phyloP scores from a whole-genome alignment of 208 protist species.

The Balamuthia mandrillaris region DNA sequence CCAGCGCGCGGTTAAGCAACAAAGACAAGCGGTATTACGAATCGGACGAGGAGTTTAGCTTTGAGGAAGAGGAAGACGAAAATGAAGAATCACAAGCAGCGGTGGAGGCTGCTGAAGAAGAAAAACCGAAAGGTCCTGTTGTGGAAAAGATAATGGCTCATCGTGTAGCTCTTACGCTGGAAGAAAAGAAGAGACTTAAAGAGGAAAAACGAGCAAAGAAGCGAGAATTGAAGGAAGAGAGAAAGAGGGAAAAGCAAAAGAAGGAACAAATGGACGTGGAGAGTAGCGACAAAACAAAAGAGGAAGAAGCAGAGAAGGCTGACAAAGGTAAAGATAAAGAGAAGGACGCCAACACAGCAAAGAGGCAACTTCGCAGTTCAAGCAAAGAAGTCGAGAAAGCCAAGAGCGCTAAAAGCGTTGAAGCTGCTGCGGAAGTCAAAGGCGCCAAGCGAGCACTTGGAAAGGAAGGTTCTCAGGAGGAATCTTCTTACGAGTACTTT shows the following conservation, averaged over 20 bases:
- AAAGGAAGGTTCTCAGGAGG: no score
- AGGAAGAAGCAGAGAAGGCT: background rate
- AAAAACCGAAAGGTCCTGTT: background rate
- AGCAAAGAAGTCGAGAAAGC: background rate
- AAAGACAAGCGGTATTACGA: background rate
- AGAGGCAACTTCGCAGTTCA: no score
- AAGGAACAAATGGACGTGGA: background rate
- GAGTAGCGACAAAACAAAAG: background rate
- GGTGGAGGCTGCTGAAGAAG: background rate
- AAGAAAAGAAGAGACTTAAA: background rate
- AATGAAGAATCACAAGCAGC: background rate
- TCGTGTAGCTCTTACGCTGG: background rate
- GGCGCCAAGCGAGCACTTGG: no score
- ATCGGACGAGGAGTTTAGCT: background rate
- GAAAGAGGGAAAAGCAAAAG: background rate
- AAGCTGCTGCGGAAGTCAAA: no score
- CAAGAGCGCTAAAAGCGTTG: background rate
- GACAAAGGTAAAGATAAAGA: no score
- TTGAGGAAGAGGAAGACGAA: background rate
- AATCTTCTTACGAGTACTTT: no score
- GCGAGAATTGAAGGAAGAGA: background rate
- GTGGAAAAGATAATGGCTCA: conserved; percentile 11
- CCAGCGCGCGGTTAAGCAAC: background rate
- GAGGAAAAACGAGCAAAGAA: background rate
- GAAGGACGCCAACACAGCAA: no score